phyloP scores from a whole-genome alignment of 2,329 filamentous ascomycete species.

The Sphaerostilbella broomeana region DNA sequence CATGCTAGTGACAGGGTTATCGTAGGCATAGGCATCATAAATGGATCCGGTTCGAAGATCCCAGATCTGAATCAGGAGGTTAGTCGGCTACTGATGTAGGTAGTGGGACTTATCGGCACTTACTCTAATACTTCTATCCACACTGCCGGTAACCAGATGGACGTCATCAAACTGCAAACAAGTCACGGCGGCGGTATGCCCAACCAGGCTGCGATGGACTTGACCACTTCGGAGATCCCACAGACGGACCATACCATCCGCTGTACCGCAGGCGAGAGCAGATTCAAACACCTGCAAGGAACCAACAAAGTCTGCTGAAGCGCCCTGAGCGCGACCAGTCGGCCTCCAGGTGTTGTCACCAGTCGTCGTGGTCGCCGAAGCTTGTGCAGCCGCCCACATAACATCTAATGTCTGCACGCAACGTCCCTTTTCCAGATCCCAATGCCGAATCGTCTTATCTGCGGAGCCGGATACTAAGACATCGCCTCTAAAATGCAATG shows the following conservation, averaged over 20 bases:
- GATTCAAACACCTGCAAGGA: constrained; percentile 94
- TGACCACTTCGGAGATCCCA: constrained; percentile 97
- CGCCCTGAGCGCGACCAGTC: constrained; percentile 53
- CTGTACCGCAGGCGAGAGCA: constrained; percentile 90
- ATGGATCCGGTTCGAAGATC: constrained; percentile 94
- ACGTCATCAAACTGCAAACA: constrained; percentile 94
- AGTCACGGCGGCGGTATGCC: constrained; percentile 91
- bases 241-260: constrained; percentile 91
- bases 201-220: constrained; percentile 92
- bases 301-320: constrained; percentile 84
- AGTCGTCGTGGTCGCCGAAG: constrained; percentile 60
- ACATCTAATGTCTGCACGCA: constrained; percentile 97
- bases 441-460: constrained; percentile 95
- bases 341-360: constrained; percentile 66
- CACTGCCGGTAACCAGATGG: constrained; percentile 86
- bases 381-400: constrained; percentile 94
- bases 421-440: constrained; percentile 95
- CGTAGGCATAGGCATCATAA: constrained; percentile 92
- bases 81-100: not conserved
- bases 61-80: constrained; percentile 68
- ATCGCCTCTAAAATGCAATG: constrained; percentile 82
- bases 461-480: constrained; percentile 91
- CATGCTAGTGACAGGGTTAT: constrained; percentile 87
- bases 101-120: constrained; percentile 40
- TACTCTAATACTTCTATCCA: constrained; percentile 90